Base-by-base conservation (phyloP, 495 filamentous ascomycete genomes). In the Neurospora sp. region DNA sequence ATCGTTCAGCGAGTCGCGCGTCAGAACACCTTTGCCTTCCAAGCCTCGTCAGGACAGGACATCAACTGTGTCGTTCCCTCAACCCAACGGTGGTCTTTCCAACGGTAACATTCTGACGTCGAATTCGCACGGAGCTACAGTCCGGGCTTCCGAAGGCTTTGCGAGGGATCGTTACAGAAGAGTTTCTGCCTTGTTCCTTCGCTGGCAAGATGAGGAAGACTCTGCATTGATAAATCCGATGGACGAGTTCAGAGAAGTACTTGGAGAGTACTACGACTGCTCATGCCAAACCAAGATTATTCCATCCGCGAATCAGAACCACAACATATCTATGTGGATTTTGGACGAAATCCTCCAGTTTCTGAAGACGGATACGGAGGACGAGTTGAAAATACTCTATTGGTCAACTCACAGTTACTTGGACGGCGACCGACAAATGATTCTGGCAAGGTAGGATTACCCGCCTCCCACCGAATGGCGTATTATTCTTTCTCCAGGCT, bases 131-230 rank as follows among this genome's bases (percentile, higher is more conserved):
- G 53, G 53, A 6, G 53, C 27, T 61, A 61, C 53, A 61, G 53
- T 61, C 14, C 22, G 53, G 27, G 14, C 53, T 61, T 61, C 53
- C 27, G 53, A 61, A 8, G 27, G 53, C 22, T 61, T 35, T 61
- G 27, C 22, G 14, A 35, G 20, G 53, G 53, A 61, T 74, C 82
- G 84, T 17, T 86, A 86, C 70, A 78, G 77, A 70, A 73, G 74
- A 31, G 83, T 82, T 39, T 82, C 81, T 42, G 83, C 77, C 5
- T 82, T 86, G n/a, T 59, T 86, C 39, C 76, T 85, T 16, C 80
- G 80, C 68, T 86, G 84, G 84, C 80, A 85, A 70, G 82, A 84
- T 40, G 84, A 85, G 69, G 79, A 81, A 3, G 80, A 86, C 27
- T 72, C 74, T 7, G 75, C 73, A 2, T 81, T 80, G 8, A 75